Evolutionary conservation across 2,329 filamentous ascomycete genomes (phyloP).

Genomic region (Stagonosporopsis rhizophila): DNA sequence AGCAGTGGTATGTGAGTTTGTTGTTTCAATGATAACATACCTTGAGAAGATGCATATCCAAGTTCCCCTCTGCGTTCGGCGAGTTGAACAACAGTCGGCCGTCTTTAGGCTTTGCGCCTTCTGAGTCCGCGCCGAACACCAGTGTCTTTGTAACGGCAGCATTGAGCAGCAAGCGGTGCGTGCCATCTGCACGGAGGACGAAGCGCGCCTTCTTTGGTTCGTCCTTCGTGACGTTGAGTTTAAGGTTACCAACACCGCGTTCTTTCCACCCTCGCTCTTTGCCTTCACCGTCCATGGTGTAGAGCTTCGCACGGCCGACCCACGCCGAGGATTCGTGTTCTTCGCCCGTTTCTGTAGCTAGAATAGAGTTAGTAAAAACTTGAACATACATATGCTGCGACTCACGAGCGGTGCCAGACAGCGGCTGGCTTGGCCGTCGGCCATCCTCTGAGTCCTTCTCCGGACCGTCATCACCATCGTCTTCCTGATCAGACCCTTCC

Average conservation of each 20-base stretch:
- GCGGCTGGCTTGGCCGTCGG: conserved; percentile 17
- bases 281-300: conserved; percentile 69
- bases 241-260: conserved; percentile 81
- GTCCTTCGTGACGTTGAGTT: conserved; percentile 68
- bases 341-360: conserved; percentile 83
- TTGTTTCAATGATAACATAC: conserved; percentile 49
- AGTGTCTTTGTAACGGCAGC: conserved; percentile 79
- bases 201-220: conserved; percentile 67
- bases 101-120: conserved; percentile 69
- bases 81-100: conserved; percentile 73
- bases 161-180: conserved; percentile 85
- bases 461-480: conserved; percentile 54
- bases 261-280: conserved; percentile 80
- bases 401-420: conserved; percentile 14
- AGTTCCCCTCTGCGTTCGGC: conserved; percentile 58
- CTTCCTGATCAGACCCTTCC: conserved; percentile 62
- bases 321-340: conserved; percentile 79
- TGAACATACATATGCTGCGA: not conserved
- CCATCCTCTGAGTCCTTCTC: conserved; percentile 44
- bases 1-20: not conserved
- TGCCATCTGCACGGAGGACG: conserved; percentile 90
- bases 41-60: conserved; percentile 64
- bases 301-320: conserved; percentile 82
- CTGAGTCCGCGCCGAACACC: conserved; percentile 74
- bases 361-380: conserved; percentile 21